A percentile compares a stretch with the other conserved stretches of the same genome.
These are phyloP conservation scores for Candida andamanensis DNA, from an alignment of 805 yeast species.

Conservation along the genomic window DNA sequence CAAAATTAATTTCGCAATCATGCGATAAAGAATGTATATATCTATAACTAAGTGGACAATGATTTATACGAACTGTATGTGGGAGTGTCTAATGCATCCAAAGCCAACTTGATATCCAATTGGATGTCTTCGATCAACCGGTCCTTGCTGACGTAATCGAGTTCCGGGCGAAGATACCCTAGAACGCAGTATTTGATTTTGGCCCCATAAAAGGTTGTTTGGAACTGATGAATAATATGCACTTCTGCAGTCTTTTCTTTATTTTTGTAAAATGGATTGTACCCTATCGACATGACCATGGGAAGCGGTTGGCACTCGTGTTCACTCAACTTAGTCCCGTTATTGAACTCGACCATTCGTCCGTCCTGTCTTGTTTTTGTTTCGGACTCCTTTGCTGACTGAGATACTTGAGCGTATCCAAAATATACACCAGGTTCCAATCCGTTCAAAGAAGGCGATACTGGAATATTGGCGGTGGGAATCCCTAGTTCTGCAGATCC, in stretches of 20 bases:
- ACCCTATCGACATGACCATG: slow-evolving; percentile 93
- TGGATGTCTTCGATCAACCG: slow-evolving; percentile 82
- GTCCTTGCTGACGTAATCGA: slow-evolving; percentile 77
- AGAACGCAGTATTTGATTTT: slow-evolving; percentile 59
- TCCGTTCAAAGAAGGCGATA: slow-evolving; percentile 39
- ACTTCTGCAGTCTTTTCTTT: slow-evolving; percentile 78
- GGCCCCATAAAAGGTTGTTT: slow-evolving; percentile 76
- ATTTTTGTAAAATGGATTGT: slow-evolving; percentile 89
- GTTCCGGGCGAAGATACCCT: slow-evolving; percentile 90
- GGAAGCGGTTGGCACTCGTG: slow-evolving; percentile 55
- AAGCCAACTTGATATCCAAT: slow-evolving; percentile 69
- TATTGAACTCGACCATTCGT: slow-evolving; percentile 43
- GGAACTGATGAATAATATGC: slow-evolving; percentile 75
- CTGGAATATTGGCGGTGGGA: slow-evolving; percentile 90
- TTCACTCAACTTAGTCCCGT: slow-evolving; percentile 47
- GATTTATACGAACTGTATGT: no score
- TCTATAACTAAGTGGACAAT: no score
- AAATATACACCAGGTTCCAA: slow-evolving; percentile 82
- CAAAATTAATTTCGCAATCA: slow-evolving; percentile 1
- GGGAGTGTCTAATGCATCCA: slow-evolving; percentile 32
- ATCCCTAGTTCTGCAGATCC: slow-evolving; percentile 92
- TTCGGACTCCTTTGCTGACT: slow-evolving; percentile 12
- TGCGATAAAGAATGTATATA: background rate
- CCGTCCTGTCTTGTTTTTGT: slow-evolving; percentile 20
- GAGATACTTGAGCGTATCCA: slow-evolving; percentile 56